Evolutionary conservation across 1,284 basidiomycete species (phyloP), one percentile per base, ranked within the genome.

Genomic region (Fomitopsis schrenkii): DNA sequence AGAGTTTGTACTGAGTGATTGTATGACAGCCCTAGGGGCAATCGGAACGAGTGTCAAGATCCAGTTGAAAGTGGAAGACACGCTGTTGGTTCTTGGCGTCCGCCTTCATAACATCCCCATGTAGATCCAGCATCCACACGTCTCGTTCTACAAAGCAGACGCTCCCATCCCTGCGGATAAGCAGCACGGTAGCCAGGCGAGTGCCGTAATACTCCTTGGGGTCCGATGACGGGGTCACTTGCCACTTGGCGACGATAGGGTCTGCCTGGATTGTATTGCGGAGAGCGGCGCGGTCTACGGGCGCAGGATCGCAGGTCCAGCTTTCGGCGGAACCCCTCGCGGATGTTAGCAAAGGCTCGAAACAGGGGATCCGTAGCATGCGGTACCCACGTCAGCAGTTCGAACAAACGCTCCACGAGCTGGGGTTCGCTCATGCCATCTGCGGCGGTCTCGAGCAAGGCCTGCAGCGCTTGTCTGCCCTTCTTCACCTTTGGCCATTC

Each of bases 101-200:
- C 64, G 77, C 75, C 68, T 59, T 68, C 52, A 59, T 60, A 7
- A 64, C 64, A 55, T 60, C 58, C 55, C 67, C 81, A 44, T 79
- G 74, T 15, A 68, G 62, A 46, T 67, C 74, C 52, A 83, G 66
- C 60, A 69, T 71, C 88, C 88, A 93, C 52, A 84, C 76, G 70
- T 93, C 90, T 60, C 88, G 76, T 71, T 93, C 91, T 56, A 88
- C 76, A 69, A 91, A 93, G 15, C 83, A 62, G 12, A 83, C 88
- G 41, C 79, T 71, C 48, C 90, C 87, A 62, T 81, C 80, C 64
- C 80, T 80, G 60, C 80, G 77, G 41, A 93, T 78, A 62, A 93
- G 80, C 46, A 93, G 72, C 53, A 91, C 83, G 7, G 87, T 92
- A 59, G 91, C 84, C 53, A 90, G 74, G 14, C 91, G 86, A 40